Evolutionary conservation across 2,329 filamentous ascomycete genomes (phyloP).

Genomic region (Phialophora verrucosa): DNA sequence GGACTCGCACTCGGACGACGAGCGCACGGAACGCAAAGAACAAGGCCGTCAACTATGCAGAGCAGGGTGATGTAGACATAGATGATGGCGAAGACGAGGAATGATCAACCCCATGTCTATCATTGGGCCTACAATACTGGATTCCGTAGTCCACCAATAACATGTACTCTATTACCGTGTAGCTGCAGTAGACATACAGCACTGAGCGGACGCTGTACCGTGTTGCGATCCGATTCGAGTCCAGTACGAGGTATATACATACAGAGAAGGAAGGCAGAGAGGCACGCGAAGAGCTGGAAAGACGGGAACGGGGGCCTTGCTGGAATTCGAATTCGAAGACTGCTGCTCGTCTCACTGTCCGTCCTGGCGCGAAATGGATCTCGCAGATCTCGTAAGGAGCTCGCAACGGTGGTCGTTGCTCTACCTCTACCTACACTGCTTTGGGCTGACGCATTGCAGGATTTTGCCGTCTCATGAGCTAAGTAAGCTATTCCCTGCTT

Average conservation of each 20-base stretch:
- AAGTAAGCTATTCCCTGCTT: neutral
- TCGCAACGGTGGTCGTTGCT: neutral
- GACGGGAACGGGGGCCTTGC: too few relatives aligned
- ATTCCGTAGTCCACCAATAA: neutral
- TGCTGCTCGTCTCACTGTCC: neutral
- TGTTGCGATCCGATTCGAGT: too few relatives aligned
- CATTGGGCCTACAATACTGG: neutral
- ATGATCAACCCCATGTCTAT: neutral
- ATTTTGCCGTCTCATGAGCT: neutral
- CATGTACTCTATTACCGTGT: neutral
- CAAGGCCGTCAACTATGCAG: constrained; percentile 35
- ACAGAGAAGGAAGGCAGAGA: too few relatives aligned
- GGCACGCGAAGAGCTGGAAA: too few relatives aligned
- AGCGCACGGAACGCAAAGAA: constrained; percentile 33
- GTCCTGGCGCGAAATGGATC: neutral
- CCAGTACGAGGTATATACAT: too few relatives aligned
- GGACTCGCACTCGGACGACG: constrained; percentile 26
- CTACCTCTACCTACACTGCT: neutral
- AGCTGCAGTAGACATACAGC: too few relatives aligned
- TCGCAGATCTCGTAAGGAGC: neutral
- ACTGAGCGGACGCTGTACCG: too few relatives aligned
- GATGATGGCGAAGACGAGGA: neutral
- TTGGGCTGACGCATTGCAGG: neutral
- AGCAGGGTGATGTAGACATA: constrained; percentile 30
- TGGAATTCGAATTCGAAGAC: too few relatives aligned